phyloP scores from a whole-genome alignment of 2,329 filamentous ascomycete genomes.

The Diaporthe longicolla region DNA sequence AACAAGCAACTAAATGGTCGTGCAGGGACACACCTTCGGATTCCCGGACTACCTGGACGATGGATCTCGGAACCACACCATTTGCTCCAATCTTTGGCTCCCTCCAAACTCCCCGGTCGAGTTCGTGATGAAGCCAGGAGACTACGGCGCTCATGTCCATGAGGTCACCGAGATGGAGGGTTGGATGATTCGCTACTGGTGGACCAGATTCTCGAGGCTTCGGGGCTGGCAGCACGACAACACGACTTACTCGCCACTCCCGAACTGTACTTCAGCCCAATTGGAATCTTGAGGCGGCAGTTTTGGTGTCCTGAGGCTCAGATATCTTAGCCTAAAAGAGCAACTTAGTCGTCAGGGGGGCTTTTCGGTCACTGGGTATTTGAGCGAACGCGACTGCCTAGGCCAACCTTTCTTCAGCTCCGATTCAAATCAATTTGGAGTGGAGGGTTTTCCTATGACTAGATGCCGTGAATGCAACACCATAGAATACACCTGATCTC shows the following conservation, averaged over 20 bases:
- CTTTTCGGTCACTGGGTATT: not conserved
- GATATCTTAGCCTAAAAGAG: not conserved
- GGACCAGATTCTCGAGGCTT: not conserved
- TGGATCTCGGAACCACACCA: not conserved
- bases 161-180: not conserved
- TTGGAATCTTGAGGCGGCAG: not conserved
- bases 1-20: not conserved
- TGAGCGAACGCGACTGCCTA: too few species aligned
- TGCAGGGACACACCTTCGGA: not conserved
- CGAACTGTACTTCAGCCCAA: not conserved
- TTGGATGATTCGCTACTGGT: not conserved
- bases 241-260: not conserved
- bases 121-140: slow-evolving; percentile 2
- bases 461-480: too few species aligned
- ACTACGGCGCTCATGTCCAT: not conserved
- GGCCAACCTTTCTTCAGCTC: too few species aligned
- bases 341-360: not conserved
- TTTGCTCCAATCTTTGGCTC: not conserved
- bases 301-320: not conserved
- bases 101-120: not conserved
- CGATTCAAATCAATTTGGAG: too few species aligned
- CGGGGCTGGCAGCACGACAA: not conserved
- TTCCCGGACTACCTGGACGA: slow-evolving; percentile 2
- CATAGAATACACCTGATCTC: too few species aligned
- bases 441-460: too few species aligned